phyloP scores from a whole-genome alignment of 2,329 filamentous ascomycete genomes.

The Diaporthe capsici region DNA sequence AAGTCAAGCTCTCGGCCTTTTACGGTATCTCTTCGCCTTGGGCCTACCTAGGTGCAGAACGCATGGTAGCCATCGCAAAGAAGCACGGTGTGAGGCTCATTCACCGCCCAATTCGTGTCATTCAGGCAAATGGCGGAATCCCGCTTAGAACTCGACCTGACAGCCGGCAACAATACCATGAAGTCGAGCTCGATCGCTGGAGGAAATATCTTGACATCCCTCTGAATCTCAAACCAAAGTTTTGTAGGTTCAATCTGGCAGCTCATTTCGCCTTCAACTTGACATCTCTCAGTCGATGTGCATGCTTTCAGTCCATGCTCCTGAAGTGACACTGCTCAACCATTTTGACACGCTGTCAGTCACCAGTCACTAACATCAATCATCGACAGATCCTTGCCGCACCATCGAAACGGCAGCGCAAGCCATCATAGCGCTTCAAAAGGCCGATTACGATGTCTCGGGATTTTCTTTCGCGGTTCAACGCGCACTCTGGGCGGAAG shows the following conservation, averaged over 20 bases:
- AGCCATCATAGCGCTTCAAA: slow-evolving; percentile 29
- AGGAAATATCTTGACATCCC: slow-evolving; percentile 20
- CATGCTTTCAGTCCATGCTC: too few relatives aligned
- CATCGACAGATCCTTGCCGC: slow-evolving; percentile 17
- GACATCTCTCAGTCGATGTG: not conserved
- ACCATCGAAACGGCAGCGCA: slow-evolving; percentile 31
- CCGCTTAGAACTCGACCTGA: slow-evolving; percentile 29
- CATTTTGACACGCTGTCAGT: too few relatives aligned
- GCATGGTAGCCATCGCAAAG: slow-evolving; percentile 14
- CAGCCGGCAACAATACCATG: slow-evolving; percentile 33
- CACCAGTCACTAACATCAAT: not conserved
- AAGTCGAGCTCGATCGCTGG: slow-evolving; percentile 34
- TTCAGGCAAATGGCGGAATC: slow-evolving; percentile 31
- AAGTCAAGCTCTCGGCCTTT: slow-evolving; percentile 14
- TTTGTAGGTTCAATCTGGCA: not conserved
- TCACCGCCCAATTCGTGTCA: slow-evolving; percentile 32
- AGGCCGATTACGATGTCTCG: slow-evolving; percentile 13
- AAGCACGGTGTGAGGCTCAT: slow-evolving; percentile 17
- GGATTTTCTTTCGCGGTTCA: slow-evolving; percentile 24
- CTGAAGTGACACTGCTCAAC: too few relatives aligned
- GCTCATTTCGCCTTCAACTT: not conserved
- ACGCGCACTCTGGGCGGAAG: slow-evolving; percentile 31
- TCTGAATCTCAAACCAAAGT: slow-evolving; percentile 23
- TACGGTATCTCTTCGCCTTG: slow-evolving; percentile 36
- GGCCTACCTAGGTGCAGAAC: slow-evolving; percentile 33